Base-by-base conservation (phyloP, 2,329 filamentous ascomycete species). In the Fusarium haematococcum region DNA sequence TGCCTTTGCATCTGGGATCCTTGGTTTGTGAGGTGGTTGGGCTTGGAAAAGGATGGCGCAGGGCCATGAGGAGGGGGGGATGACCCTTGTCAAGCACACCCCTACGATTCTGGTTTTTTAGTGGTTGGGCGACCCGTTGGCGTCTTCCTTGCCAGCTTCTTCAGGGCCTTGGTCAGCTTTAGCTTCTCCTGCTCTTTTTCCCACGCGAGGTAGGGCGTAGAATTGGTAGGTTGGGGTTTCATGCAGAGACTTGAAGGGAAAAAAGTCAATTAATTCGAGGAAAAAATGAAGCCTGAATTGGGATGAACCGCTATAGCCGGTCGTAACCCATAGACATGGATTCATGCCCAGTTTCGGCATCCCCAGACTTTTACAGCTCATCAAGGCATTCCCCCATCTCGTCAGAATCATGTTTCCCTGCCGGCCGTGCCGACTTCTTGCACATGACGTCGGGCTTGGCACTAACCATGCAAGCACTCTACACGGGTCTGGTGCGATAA, bases 391-490 rank as follows among this genome's bases (percentile, higher is more conserved):
- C 20, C 25, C 14, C 18, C 41, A 33, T 30, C 25, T 39, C 16
- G 25, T 48, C 20, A 59, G 25, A 45, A 30, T 62, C 52, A 18
- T 61, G 41, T 6, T 27, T 57, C 57, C 57, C 56, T 13, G 23
- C 60, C 71, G 64, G 64, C 48, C 30, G 60, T 72, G 61, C 71
- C 71, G 68, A 74, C 35, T 45, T 20, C 68, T 62, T 39, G 56
- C 45, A 41, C 48, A 75, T 75, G 71, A 75, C 72, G 62, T 64
- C 54, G 45, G 43, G 25, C 58, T 30, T 23, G 63, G 20, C 68
- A 69, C 71, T 67, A 75, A 48, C 20, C 35, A 75, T 75, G 72
- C 72, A 74, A 75, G 72, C 72, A 74, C 72, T 74, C 65, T 63
- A 74, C 59, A 56, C 59, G 58, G 41, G 41, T 43, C n/a, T 20